Percentiles rank a stretch among this genome's conserved stretches.
These are phyloP conservation scores for Penicillium sp. DNA, from an alignment of 2,329 filamentous ascomycete genomes.

Conservation along the genomic window DNA sequence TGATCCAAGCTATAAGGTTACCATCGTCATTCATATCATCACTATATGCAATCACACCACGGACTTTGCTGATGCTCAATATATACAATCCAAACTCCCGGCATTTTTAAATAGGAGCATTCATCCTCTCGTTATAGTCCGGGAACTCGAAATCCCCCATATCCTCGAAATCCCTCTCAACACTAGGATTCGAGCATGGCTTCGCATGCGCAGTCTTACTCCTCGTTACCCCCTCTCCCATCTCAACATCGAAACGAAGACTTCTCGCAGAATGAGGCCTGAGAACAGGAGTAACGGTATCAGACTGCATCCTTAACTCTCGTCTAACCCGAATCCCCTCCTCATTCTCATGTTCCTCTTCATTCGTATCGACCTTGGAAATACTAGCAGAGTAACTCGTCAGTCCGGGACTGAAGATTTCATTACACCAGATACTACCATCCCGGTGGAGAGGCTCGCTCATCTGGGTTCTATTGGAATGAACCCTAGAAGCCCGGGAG, in stretches of 20 bases:
- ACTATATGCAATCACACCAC: neutral
- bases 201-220: neutral
- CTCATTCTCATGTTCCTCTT: constrained; percentile 6
- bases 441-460: constrained; percentile 9
- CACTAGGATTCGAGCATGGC: neutral
- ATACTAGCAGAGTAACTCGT: constrained; percentile 28
- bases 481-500: constrained; percentile 14
- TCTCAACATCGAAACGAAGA: constrained; percentile 6
- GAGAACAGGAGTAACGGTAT: constrained; percentile 4
- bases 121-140: constrained; percentile 26
- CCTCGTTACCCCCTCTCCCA: neutral
- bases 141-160: constrained; percentile 24
- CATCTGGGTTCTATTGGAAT: constrained; percentile 8
- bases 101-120: constrained; percentile 16
- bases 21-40: neutral
- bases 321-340: constrained; percentile 31
- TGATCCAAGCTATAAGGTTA: neutral
- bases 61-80: neutral
- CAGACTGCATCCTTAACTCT: constrained; percentile 28
- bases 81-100: neutral
- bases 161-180: constrained; percentile 23
- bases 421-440: constrained; percentile 16
- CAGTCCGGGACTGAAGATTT: constrained; percentile 16
- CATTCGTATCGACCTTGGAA: constrained; percentile 19
- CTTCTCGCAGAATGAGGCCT: neutral